Conservation (phyloP, 805 yeast species). For the Barnettozyma californica region DNA sequence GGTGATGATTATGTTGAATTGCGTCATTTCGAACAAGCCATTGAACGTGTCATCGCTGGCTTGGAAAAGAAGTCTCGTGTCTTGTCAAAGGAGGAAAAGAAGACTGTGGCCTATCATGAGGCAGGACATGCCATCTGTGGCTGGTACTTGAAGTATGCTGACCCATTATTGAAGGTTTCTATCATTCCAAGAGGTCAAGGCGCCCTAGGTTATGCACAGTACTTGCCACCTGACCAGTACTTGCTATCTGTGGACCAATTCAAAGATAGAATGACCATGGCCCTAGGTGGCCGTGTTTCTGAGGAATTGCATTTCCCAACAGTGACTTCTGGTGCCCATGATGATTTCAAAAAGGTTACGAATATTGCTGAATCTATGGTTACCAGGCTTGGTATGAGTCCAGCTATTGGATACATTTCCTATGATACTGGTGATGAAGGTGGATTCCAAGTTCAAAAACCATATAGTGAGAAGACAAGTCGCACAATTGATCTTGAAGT, state of each 20-base stretch:
- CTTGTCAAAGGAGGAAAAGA: slow-evolving; percentile 80
- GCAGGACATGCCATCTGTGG: slow-evolving; percentile 99
- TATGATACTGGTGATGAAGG: slow-evolving; percentile 47
- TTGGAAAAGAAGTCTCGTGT: slow-evolving; percentile 85
- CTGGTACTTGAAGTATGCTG: slow-evolving; percentile 88
- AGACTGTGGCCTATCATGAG: slow-evolving; percentile 92
- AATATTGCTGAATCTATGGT: slow-evolving; percentile 89
- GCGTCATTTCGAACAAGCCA: slow-evolving; percentile 88
- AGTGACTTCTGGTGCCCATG: slow-evolving; percentile 89
- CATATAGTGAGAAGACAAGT: slow-evolving; percentile 72
- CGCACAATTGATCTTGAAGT: slow-evolving; percentile 64
- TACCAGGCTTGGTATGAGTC: slow-evolving; percentile 82
- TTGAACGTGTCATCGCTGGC: slow-evolving; percentile 96
- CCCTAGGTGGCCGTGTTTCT: slow-evolving; percentile 87
- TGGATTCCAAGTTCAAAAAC: slow-evolving; percentile 51
- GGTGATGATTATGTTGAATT: slow-evolving; percentile 65
- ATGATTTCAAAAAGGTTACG: slow-evolving; percentile 89
- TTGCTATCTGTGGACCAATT: slow-evolving; percentile 72
- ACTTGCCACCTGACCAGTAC: slow-evolving; percentile 85
- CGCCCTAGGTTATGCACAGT: slow-evolving; percentile 96
- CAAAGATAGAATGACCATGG: slow-evolving; percentile 85
- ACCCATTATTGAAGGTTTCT: slow-evolving; percentile 90
- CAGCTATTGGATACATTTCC: slow-evolving; percentile 62
- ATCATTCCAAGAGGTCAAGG: slow-evolving; percentile 97
- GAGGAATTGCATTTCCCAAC: slow-evolving; percentile 85